Conservation (phyloP, 345 rosid species). For the Moricandia arvensis region DNA sequence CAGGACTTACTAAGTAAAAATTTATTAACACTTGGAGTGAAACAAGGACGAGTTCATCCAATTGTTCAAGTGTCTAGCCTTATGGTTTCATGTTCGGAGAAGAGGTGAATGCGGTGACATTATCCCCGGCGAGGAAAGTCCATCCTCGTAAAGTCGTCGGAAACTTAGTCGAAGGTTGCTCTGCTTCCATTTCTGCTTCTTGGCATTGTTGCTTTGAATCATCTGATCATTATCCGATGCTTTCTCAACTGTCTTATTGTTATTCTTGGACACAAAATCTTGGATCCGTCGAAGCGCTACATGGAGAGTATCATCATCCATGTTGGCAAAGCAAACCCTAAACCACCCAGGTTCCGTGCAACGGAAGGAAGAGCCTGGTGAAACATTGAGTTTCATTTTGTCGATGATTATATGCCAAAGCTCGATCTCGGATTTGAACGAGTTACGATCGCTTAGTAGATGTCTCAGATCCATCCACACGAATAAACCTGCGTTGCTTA, state of each 20-base stretch:
- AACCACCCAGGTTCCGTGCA: slow-evolving; percentile 86
- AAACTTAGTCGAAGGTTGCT: slow-evolving; percentile 58
- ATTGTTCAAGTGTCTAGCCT: neutral
- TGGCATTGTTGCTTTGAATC: slow-evolving; percentile 15
- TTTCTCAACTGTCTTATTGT: slow-evolving; percentile 14
- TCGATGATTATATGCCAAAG: slow-evolving; percentile 65
- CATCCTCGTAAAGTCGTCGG: slow-evolving; percentile 49
- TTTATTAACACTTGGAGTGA: neutral
- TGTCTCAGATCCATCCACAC: slow-evolving; percentile 81
- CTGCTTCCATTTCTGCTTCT: slow-evolving; percentile 40
- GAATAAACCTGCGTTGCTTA: slow-evolving; percentile 65
- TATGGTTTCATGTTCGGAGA: slow-evolving; percentile 42
- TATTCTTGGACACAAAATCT: slow-evolving; percentile 39
- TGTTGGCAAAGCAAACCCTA: slow-evolving; percentile 86
- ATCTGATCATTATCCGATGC: slow-evolving; percentile 21
- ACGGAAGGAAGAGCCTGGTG: slow-evolving; percentile 76
- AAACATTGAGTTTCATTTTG: slow-evolving; percentile 73
- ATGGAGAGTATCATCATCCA: slow-evolving; percentile 60
- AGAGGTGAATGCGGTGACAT: slow-evolving; percentile 80
- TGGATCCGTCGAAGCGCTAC: slow-evolving; percentile 60
- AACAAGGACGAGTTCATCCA: neutral
- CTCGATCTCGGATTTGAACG: slow-evolving; percentile 49
- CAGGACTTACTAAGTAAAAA: neutral
- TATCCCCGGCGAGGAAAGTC: slow-evolving; percentile 44
- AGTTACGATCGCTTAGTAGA: slow-evolving; percentile 46